Percentiles rank a stretch among this genome's conserved stretches.
phyloP scores from a whole-genome alignment of 306 rosid genomes.

The Comarum palustre region DNA sequence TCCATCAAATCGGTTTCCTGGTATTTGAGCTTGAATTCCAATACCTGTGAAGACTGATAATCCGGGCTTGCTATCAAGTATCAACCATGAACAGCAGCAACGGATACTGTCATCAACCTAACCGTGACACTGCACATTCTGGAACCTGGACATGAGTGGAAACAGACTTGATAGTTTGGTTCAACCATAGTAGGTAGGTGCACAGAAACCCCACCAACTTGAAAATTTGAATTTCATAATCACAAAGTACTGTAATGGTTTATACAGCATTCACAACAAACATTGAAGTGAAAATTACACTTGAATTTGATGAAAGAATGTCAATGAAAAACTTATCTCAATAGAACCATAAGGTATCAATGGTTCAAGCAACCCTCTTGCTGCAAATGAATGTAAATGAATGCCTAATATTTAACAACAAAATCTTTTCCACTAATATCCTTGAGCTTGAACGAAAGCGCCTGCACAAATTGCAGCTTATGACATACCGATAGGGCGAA shows the following conservation, averaged over 20 bases:
- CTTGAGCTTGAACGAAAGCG: background rate
- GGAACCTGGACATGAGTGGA: too few relatives aligned
- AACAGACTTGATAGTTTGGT: too few relatives aligned
- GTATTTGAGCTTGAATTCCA: too few relatives aligned
- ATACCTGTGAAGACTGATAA: too few relatives aligned
- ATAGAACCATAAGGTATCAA: background rate
- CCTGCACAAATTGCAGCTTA: background rate
- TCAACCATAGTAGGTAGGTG: background rate
- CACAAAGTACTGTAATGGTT: background rate
- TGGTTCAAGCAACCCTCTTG: constrained; percentile 2
- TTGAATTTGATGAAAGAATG: background rate
- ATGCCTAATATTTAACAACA: background rate
- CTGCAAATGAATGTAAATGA: background rate
- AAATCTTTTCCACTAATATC: background rate
- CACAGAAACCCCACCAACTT: background rate
- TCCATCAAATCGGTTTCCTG: too few relatives aligned
- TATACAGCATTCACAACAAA: constrained; percentile 5
- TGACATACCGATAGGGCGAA: background rate
- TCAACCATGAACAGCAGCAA: too few relatives aligned
- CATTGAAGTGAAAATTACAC: background rate
- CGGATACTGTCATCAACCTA: too few relatives aligned
- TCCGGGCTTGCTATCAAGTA: too few relatives aligned
- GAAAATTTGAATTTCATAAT: background rate
- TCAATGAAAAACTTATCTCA: background rate
- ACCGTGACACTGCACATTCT: too few relatives aligned